Base-by-base conservation (phyloP, 2,329 filamentous ascomycete species). In the Xylaria sp. region DNA sequence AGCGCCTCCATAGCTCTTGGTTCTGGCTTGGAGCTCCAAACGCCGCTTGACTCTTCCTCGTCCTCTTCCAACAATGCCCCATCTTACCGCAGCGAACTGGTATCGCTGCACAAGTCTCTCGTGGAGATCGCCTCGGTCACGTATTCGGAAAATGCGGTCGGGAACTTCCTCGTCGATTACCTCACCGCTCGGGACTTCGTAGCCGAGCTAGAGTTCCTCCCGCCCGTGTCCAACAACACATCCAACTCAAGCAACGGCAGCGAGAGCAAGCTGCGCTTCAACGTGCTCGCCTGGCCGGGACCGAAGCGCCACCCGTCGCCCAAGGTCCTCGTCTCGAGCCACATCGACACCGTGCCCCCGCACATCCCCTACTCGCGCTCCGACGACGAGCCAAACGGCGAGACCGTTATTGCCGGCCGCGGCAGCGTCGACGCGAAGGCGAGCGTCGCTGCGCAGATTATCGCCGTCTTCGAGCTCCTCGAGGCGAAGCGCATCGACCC, bases 331-430 rank as follows among this genome's bases (percentile, higher is more conserved):
- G 80, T 94, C 1, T 90, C 90, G 1, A 94, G 91, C 65, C 94
- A 97, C 78, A 95, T 97, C 75, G 94, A 98, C 75, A 87, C 87
- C 1, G 91, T 93, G 0, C 91, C 92, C 0, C 92, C 92, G 0
- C 89, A 88, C 78, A 91, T 93, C 68, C 90, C 90, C 0, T 93
- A 93, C 79, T 83, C 84, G 50, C 85, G 89, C 10, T 83, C 85
- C 37, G 81, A 84, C 47, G 84, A 84, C 8, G 75, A 70, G 73
- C 74, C 83, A 42, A 83, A 79, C 16, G 68, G 77, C 6, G 77
- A 86, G 69, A 84, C 86, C 60, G 69, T 85, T 67, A 92, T 95
- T 68, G 87, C 85, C 60, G 93, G 93, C 2, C 89, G 93, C 37
- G 93, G 93, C 59, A 90, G 86, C 62, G 92, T 93, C 23, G 93